phyloP scores from a whole-genome alignment of 2,329 filamentous ascomycete species.

The Dactylellina parvicollis region DNA sequence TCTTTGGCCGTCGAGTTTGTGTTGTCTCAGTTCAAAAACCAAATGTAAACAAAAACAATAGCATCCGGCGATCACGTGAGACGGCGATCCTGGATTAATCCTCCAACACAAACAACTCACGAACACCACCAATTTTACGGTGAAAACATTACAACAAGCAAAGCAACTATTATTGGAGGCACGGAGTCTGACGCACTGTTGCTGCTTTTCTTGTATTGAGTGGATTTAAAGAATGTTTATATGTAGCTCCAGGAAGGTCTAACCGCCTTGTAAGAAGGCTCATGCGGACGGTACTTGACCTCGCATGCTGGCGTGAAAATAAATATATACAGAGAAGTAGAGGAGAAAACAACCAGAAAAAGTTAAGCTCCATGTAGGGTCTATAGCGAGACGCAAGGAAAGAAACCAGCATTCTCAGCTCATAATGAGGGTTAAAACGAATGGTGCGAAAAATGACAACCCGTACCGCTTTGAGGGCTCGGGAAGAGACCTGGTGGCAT shows the following conservation, averaged over 20 bases:
- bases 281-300: not conserved
- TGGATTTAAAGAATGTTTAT: conserved; percentile 18
- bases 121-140: not conserved
- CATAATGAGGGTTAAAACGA: conserved; percentile 1
- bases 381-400: not conserved
- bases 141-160: not conserved
- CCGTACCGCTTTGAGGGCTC: not conserved
- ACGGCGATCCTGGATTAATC: too few relatives aligned
- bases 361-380: not conserved
- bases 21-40: conserved; percentile 44
- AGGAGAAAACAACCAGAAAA: not conserved
- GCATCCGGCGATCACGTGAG: conserved; percentile 26
- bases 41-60: conserved; percentile 53
- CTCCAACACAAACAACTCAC: conserved; percentile 1
- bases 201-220: conserved; percentile 8
- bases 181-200: not conserved
- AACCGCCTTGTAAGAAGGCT: not conserved
- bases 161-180: not conserved
- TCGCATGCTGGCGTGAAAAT: not conserved
- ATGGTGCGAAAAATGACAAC: not conserved
- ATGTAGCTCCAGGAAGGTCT: conserved; percentile 13
- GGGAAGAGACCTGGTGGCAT: too few relatives aligned
- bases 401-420: not conserved
- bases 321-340: conserved; percentile 23
- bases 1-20: conserved; percentile 20